Evolutionary conservation across 2,329 filamentous ascomycete species (phyloP), one percentile per base, ranked within the genome.

Genomic region (Trichophyton benhamiae): DNA sequence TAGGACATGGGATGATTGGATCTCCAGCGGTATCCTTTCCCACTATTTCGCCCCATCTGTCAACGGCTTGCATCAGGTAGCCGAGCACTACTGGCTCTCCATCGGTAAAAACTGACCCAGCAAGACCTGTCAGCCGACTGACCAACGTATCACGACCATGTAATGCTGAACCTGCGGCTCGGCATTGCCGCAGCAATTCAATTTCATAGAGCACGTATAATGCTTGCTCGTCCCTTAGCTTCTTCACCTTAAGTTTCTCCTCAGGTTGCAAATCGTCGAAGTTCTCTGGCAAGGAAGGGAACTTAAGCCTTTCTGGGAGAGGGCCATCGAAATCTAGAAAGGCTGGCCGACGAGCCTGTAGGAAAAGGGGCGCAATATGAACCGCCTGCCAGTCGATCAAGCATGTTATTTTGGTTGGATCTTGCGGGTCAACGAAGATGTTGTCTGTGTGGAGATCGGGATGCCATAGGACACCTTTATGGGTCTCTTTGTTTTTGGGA

Each of bases 391-490:
- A 70, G 53, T 70, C 67, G 59, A 70, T 70, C 58, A 70, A 66
- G n/a, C 62, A 49, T 1, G 66, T 63, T 53, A 70, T 69, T 62
- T 64, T 63, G 11, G 67, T 66, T 57, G 67, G 67, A 11, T 71
- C 68, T 22, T 64, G 57, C 3, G 63, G 33, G 53, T 70, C 65
- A 9, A 71, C 66, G 60, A 71, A 74, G n/a, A 74, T 74, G 58
- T 74, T 74, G 33, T 72, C 68, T 3, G 41, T 44, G 41, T 44
- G 41, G 41, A 44, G 41, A 5, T 44, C 41, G 8, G 41, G 41
- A 2, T 44, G 41, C 41, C 41, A 44, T 9, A 20, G 41, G 4
- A 44, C 41, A 17, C 15, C 41, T 20, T 44, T 20, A 20, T 8
- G 5, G 41, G 41, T 17, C 3, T 20, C 41, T 44, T 44, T 17